Evolutionary conservation across 108 stramenopile genomes (phyloP).

Genomic region (Nitzschia sp.): DNA sequence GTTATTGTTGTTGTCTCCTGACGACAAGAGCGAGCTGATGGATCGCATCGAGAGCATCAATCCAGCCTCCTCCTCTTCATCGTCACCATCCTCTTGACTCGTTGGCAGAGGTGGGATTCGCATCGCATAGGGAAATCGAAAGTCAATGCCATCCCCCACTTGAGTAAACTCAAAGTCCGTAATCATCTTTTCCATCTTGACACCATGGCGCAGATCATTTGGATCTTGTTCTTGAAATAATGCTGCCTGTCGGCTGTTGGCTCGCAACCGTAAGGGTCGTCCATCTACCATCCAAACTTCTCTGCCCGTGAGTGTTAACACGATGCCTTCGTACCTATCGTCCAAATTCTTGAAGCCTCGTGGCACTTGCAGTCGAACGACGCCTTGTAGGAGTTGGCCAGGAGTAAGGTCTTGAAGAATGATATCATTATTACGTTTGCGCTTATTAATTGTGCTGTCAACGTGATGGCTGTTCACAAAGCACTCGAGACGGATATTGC

Average conservation of each 20-base stretch:
- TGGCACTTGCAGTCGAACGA: not conserved
- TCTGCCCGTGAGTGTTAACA: not conserved
- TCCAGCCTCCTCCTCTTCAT: not conserved
- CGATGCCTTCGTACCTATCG: constrained; percentile 10
- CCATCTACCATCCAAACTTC: constrained; percentile 11
- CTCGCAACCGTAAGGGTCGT: not conserved
- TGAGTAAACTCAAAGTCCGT: constrained; percentile 4
- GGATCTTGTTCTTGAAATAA: not conserved
- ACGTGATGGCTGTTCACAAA: not conserved
- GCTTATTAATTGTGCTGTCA: not conserved
- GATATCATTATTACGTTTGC: not conserved
- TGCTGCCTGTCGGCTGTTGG: not conserved
- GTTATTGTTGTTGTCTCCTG: not conserved
- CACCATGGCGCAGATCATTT: not conserved
- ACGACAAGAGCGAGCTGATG: not conserved
- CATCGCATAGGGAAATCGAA: constrained; percentile 5
- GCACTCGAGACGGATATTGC: constrained; percentile 7
- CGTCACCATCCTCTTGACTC: not conserved
- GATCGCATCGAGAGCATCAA: not conserved
- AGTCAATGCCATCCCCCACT: constrained; percentile 14
- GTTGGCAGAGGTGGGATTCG: not conserved
- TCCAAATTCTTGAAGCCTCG: not conserved
- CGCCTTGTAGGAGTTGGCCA: not conserved
- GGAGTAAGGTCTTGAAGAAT: too few species aligned
- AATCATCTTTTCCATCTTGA: not conserved